phyloP scores from a whole-genome alignment of 2,329 filamentous ascomycete species.

The Alternaria gansuensis region DNA sequence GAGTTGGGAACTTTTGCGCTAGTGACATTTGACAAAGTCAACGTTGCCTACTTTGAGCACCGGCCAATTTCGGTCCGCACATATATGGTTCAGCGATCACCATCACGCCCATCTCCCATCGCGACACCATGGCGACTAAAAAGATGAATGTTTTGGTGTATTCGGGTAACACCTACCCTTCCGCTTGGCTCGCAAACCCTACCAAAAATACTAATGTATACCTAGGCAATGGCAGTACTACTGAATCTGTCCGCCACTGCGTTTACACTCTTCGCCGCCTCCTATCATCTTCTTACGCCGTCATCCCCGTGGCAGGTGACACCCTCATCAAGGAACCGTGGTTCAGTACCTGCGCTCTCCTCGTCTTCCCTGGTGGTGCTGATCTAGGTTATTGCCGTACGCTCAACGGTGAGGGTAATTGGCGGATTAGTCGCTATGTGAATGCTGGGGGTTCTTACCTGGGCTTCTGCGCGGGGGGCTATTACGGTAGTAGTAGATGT shows the following conservation, averaged over 20 bases:
- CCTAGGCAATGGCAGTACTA: conserved; percentile 81
- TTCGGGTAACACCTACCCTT: conserved; percentile 67
- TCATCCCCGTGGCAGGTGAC: conserved; percentile 81
- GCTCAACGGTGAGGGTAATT: conserved; percentile 88
- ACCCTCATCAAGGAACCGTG: conserved; percentile 91
- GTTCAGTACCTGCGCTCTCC: conserved; percentile 82
- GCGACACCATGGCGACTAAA: conserved; percentile 66
- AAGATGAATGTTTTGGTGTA: conserved; percentile 94
- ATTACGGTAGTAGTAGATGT: conserved; percentile 82
- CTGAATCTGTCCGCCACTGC: conserved; percentile 89
- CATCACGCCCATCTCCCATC: conserved; percentile 24
- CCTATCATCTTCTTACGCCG: conserved; percentile 89
- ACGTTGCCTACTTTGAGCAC: conserved; percentile 33
- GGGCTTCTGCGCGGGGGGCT: conserved; percentile 92
- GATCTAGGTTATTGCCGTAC: conserved; percentile 89
- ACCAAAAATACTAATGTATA: neutral
- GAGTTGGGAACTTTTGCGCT: neutral
- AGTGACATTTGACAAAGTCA: neutral
- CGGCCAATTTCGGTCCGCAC: conserved; percentile 42
- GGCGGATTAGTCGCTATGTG: conserved; percentile 83
- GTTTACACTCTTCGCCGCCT: conserved; percentile 85
- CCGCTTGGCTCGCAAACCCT: neutral
- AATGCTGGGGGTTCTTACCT: conserved; percentile 85
- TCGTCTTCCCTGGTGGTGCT: conserved; percentile 94
- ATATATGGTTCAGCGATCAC: conserved; percentile 12